These are phyloP conservation scores for Sclerotinia glacialis DNA, from an alignment of 2,329 filamentous ascomycete species.

Conservation along the genomic window DNA sequence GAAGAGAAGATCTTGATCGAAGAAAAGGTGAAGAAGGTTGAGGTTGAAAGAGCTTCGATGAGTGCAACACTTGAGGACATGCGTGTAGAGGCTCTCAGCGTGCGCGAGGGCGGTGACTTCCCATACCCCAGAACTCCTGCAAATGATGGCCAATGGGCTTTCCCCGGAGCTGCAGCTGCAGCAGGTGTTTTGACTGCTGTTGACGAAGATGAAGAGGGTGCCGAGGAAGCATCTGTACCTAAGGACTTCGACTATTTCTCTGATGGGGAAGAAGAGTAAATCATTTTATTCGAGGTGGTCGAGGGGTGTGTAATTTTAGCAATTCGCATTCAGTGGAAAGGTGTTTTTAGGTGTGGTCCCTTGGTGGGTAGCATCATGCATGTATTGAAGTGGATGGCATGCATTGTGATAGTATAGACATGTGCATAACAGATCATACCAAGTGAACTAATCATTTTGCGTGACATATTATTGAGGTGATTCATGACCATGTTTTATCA, in stretches of 20 bases:
- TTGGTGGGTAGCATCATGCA: neutral
- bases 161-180: constrained; percentile 62
- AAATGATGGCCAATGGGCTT: constrained; percentile 31
- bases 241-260: constrained; percentile 76
- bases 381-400: constrained; percentile 3
- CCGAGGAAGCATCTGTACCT: constrained; percentile 68
- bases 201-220: constrained; percentile 77
- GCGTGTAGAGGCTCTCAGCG: constrained; percentile 38
- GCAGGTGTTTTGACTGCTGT: constrained; percentile 81
- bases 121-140: constrained; percentile 41
- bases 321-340: constrained; percentile 9
- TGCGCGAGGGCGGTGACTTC: constrained; percentile 36
- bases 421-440: constrained; percentile 15
- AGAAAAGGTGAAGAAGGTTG: constrained; percentile 84
- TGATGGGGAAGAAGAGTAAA: constrained; percentile 37
- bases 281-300: neutral
- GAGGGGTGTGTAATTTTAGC: constrained; percentile 19
- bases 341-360: constrained; percentile 8
- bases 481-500: neutral
- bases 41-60: constrained; percentile 57
- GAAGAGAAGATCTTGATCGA: constrained; percentile 81
- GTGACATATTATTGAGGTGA: neutral
- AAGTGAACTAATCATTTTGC: neutral
- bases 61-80: constrained; percentile 35
- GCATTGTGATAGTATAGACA: constrained; percentile 21